Base-by-base conservation (phyloP, 768 basidiomycete species). In the Kwoniella shandongensis region DNA sequence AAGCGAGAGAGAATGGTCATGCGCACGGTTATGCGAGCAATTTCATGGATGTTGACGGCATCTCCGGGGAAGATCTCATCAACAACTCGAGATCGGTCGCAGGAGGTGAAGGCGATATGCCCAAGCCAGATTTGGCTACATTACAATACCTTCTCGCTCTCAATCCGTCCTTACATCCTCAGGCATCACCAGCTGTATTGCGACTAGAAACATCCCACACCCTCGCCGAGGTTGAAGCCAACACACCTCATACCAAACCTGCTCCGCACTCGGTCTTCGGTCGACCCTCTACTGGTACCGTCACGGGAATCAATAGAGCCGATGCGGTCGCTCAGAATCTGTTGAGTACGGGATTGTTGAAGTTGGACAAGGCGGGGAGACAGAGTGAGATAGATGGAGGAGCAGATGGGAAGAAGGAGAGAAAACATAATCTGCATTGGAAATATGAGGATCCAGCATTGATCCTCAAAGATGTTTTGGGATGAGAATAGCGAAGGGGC, bases 11-110 rank as follows among this genome's bases (percentile, higher is more conserved):
- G 27, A 32, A 13, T 30, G 46, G 47, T 36, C 47, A 48, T 6
- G 47, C 12, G 2, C 32, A 32, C 32, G 32, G 32, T 32, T 13
- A 32, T 13, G 32, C n/a, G 87, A 26, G 3, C 79, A 90, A 88
- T 78, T 88, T 83, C 65, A 82, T 81, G 88, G 40, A 86, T 91
- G 29, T 88, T 85, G 20, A 91, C 88, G 75, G 87, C 92, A 86
- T 87, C n/a, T 6, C 7, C n/a, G n/a, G 22, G 6, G 41, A 7
- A 5, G 41, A 17, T 23, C 7, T n/a, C n/a, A 18, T 7, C 6
- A 18, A n/a, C 8, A 18, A 17, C 6, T 5, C 6, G 41, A 17
- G 41, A 8, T n/a, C 8, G 6, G 41, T n/a, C 7, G n/a, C 13
- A 32, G 13, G 13, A 6, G 32, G 32, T 89, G 79, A 88, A 20